A percentile compares a stretch with the other conserved stretches of the same genome.
Evolutionary conservation across 495 filamentous ascomycete genomes (phyloP).

Genomic region (Penicillium parvum): DNA sequence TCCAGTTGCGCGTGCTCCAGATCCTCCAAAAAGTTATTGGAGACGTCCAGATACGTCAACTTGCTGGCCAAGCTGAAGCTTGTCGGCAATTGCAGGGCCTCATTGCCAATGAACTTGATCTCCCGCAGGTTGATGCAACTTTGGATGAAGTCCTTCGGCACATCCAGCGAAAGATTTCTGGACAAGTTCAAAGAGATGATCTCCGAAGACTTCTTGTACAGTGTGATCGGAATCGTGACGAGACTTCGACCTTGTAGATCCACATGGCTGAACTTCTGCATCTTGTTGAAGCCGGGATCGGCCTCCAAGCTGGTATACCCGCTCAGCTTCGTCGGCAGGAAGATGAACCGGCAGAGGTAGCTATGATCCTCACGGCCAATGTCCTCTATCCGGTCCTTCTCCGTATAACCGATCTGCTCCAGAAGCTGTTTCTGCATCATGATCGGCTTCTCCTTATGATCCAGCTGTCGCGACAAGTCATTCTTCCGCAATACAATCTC

Average conservation of each 20-base stretch:
- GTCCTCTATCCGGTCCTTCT: conserved; percentile 82
- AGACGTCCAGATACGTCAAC: conserved; percentile 86
- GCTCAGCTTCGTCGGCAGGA: conserved; percentile 79
- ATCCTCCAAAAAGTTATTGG: conserved; percentile 86
- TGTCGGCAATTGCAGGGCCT: conserved; percentile 77
- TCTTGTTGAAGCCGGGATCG: conserved; percentile 74
- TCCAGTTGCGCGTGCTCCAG: conserved; percentile 78
- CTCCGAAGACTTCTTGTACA: conserved; percentile 86
- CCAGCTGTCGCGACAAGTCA: conserved; percentile 78
- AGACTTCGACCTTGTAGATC: conserved; percentile 89
- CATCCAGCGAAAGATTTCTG: conserved; percentile 82
- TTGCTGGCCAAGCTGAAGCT: conserved; percentile 78
- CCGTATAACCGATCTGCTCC: conserved; percentile 88
- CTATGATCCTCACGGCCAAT: conserved; percentile 97
- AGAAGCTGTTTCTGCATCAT: conserved; percentile 89
- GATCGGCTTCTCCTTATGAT: conserved; percentile 73
- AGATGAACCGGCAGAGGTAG: conserved; percentile 92
- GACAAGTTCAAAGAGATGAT: conserved; percentile 95
- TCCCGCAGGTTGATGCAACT: conserved; percentile 87
- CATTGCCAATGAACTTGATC: conserved; percentile 90
- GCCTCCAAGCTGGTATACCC: conserved; percentile 65
- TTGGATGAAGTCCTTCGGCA: conserved; percentile 96
- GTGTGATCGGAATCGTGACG: conserved; percentile 87
- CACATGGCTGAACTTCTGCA: conserved; percentile 88
- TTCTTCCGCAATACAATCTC: conserved; percentile 94